A percentile compares a stretch with the other conserved stretches of the same genome.
These are phyloP conservation scores for Fusarium bactridioides DNA, from an alignment of 2,329 filamentous ascomycete species.

Conservation along the genomic window DNA sequence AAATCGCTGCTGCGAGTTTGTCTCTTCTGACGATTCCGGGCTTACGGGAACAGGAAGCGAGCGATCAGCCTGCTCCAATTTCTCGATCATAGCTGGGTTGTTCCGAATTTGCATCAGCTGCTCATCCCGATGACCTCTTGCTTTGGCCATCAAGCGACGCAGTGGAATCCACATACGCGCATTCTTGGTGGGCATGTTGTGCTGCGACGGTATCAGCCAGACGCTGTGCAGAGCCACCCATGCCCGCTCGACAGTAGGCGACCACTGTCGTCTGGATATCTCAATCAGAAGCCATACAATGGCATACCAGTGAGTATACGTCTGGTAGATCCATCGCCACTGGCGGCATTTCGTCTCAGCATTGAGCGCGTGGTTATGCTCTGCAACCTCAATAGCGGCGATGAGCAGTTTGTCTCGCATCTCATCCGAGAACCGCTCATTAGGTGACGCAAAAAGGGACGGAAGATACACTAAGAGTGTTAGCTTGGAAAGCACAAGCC, in stretches of 20 bases:
- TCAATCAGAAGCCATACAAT: conserved; percentile 65
- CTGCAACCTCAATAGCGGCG: conserved; percentile 62
- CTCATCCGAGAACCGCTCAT: conserved; percentile 48
- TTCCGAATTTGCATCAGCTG: conserved; percentile 47
- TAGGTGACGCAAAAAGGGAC: conserved; percentile 53
- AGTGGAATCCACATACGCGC: conserved; percentile 53
- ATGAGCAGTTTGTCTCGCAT: conserved; percentile 56
- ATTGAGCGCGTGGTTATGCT: conserved; percentile 64
- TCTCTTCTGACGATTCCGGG: conserved; percentile 33
- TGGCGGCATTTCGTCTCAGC: conserved; percentile 56
- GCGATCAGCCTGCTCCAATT: conserved; percentile 44
- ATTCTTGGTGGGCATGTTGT: conserved; percentile 41
- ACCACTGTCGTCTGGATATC: conserved; percentile 55
- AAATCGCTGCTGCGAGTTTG: not conserved
- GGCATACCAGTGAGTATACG: conserved; percentile 67
- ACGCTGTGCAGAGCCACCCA: conserved; percentile 57
- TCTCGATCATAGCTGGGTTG: conserved; percentile 37
- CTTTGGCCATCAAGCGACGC: conserved; percentile 50
- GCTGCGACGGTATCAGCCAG: conserved; percentile 47
- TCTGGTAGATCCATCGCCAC: conserved; percentile 67
- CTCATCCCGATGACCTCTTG: conserved; percentile 46
- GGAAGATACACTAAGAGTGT: conserved; percentile 63
- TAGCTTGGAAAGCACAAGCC: conserved; percentile 63
- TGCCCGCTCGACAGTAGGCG: conserved; percentile 54
- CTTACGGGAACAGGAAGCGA: conserved; percentile 41